A percentile compares a stretch with the other conserved stretches of the same genome.
Conservation (phyloP, 2,329 filamentous ascomycete genomes). For the Aspergillus novofumigatus region DNA sequence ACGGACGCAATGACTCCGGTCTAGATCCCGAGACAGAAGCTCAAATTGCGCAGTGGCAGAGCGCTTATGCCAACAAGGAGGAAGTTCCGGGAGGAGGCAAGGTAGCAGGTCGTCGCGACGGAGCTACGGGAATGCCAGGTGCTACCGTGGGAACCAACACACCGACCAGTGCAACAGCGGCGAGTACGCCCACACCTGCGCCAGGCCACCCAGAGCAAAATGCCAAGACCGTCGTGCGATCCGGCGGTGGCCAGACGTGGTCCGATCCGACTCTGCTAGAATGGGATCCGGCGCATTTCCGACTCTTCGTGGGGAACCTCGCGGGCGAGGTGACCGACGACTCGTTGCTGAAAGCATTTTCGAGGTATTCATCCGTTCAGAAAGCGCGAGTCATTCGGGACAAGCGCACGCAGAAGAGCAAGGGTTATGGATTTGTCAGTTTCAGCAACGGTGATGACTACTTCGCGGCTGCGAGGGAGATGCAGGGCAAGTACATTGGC, state of each 20-base stretch:
- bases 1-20: slow-evolving; percentile 35
- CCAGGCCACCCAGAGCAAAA: slow-evolving; percentile 40
- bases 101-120: slow-evolving; percentile 40
- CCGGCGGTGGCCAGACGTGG: slow-evolving; percentile 90
- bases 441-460: slow-evolving; percentile 95
- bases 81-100: slow-evolving; percentile 37
- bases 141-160: slow-evolving; percentile 41
- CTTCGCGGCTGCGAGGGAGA: slow-evolving; percentile 93
- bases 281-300: slow-evolving; percentile 92
- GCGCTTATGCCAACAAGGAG: slow-evolving; percentile 71
- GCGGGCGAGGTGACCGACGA: slow-evolving; percentile 98
- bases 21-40: slow-evolving; percentile 78
- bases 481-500: slow-evolving; percentile 99
- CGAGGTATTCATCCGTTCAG: slow-evolving; percentile 79
- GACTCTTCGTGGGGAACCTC: slow-evolving; percentile 93
- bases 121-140: slow-evolving; percentile 31
- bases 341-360: slow-evolving; percentile 87
- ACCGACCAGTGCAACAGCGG: slow-evolving; percentile 25
- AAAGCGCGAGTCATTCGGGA: slow-evolving; percentile 93
- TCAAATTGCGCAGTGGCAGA: slow-evolving; percentile 93
- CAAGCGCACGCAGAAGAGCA: slow-evolving; percentile 93
- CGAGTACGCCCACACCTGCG: slow-evolving; percentile 42
- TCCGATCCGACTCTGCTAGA: slow-evolving; percentile 82
- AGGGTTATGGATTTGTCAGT: slow-evolving; percentile 93
- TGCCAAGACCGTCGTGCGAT: slow-evolving; percentile 81